Base-by-base conservation (phyloP, 2,329 filamentous ascomycete genomes). In the Colletotrichum theobromicola region DNA sequence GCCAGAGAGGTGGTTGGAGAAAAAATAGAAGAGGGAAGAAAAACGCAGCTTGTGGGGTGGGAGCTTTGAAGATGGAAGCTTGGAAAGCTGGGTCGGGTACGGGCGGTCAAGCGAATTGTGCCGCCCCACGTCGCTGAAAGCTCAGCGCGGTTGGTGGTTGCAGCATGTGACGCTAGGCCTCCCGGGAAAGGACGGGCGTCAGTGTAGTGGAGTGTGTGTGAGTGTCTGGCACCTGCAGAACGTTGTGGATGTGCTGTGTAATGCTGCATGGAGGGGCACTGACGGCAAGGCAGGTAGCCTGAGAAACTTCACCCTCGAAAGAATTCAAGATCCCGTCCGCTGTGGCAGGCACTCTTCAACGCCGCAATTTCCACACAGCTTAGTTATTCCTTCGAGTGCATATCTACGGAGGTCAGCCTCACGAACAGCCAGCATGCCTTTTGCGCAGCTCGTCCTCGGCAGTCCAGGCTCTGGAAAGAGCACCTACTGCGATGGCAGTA, bases 401-500 rank as follows among this genome's bases (percentile, higher is more conserved):
- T 21, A 50, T 7, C n/a, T 10, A 13, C 12, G 10, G 2, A 46
- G 21, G 4, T 46, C 42, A 46, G n/a, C 42, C 10, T 46, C n/a
- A 46, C 5, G 13, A 21, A 10, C n/a, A 46, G 10, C 32, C 32
- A 15, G 28, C 9, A 92, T 92, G 90, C 89, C 90, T 64, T 92
- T 92, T 80, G 90, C 88, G 74, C 94, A 98, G 86, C 92, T 98
- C 57, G 92, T 98, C 46, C 92, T 98, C 79, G 97, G 97, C n/a
- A 96, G 96, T 78, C 97, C 97, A 8, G 97, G 97, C 80, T 93
- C 95, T 34, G 97, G 97, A 75, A 99, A 99, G 87, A 98, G 95
- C 77, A 99, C 97, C 9, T 98, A 98, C 83, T 98, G 96, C 88
- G 95, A 98, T 92, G 97, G 97, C 82, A 98, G 92, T 93, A 84